Base-by-base conservation (phyloP, 495 filamentous ascomycete genomes). In the Penicillium soppii region DNA sequence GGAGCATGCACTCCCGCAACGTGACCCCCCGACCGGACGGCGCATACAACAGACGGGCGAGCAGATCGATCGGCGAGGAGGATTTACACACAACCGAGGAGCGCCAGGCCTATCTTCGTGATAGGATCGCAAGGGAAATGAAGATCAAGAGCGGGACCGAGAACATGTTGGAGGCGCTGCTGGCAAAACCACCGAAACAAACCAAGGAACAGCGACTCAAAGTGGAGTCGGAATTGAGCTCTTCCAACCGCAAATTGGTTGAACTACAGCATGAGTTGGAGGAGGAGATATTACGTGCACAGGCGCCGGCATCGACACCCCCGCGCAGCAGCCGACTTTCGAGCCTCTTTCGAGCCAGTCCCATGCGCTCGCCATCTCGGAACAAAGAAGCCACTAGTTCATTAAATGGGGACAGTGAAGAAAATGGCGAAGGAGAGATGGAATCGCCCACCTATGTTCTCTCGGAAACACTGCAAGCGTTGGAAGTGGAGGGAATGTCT, bases 91-190 rank as follows among this genome's bases (percentile, higher is more conserved):
- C 80, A 4, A 81, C 83, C 5, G 92, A 97, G 66, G 82, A 90
- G 67, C 83, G 83, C 13, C 81, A 95, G 57, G 81, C 82, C 21
- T 73, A 82, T 35, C 76, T 95, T 52, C 81, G 85, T 50, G 90
- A 96, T 61, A 82, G 83, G 63, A 85, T 98, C 50, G 91, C 89
- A 41, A 91, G 92, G 59, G 94, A 97, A 67, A 86, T 88, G 70
- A 97, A 97, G 76, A 97, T 97, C 63, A 97, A 95, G 70, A 86
- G 90, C 51, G 94, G 94, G 20, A 96, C 92, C 44, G 94, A 98
- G 77, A 98, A 98, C 65, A 83, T 97, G 80, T 71, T 98, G 43
- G 94, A 97, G 72, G 94, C 92, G 15, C 67, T 98, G 51, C 88
- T 95, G 60, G 75, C 84, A n/a, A 98, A 98, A 69, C 96, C 94